These are phyloP conservation scores for Taphrina sp. DNA, from an alignment of 1,139 yeast genomes.

Conservation along the genomic window DNA sequence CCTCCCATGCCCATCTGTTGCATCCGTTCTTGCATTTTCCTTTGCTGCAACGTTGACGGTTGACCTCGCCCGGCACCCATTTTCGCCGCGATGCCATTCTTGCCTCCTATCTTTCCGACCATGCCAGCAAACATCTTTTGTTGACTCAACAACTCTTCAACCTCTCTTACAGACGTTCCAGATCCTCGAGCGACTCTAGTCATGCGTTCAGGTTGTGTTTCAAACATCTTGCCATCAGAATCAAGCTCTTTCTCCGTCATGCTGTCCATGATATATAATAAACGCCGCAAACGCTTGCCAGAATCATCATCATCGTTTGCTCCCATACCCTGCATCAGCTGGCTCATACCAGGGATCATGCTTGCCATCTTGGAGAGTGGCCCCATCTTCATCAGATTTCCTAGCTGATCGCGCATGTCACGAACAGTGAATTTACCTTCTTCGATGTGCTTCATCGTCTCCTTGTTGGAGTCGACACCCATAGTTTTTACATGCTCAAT, in stretches of 20 bases:
- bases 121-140: constrained; percentile 92
- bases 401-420: constrained; percentile 93
- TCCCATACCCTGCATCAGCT: constrained; percentile 64
- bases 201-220: constrained; percentile 78
- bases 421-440: constrained; percentile 91
- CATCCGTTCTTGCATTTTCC: constrained; percentile 30
- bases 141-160: constrained; percentile 87
- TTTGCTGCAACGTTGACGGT: constrained; percentile 23
- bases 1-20: constrained; percentile 32
- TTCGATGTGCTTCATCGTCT: constrained; percentile 86
- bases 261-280: constrained; percentile 92
- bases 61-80: constrained; percentile 44
- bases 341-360: constrained; percentile 89
- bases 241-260: constrained; percentile 89
- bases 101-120: constrained; percentile 70
- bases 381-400: constrained; percentile 90
- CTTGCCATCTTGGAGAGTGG: constrained; percentile 89
- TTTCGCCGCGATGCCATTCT: constrained; percentile 49
- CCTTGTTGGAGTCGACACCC: constrained; percentile 78
- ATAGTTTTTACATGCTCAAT: constrained; percentile 91
- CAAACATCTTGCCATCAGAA: constrained; percentile 80
- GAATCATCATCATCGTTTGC: constrained; percentile 78
- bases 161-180: constrained; percentile 89
- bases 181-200: constrained; percentile 94
- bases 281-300: constrained; percentile 71